Evolutionary conservation across 2,329 filamentous ascomycete species (phyloP), one percentile per base, ranked within the genome.

Genomic region (Fusarium napiforme): DNA sequence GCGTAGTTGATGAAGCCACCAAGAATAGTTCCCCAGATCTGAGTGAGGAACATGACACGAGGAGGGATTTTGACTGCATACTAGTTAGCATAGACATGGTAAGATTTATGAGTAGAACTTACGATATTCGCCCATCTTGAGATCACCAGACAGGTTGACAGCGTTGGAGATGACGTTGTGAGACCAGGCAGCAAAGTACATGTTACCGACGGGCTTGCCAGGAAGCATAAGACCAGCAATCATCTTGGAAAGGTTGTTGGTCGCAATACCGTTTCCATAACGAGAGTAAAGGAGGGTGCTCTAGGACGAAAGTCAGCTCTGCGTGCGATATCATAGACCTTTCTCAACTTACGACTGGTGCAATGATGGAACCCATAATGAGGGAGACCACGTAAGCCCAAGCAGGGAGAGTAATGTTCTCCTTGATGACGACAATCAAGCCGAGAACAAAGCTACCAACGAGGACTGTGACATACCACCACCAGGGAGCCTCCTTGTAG

Each of bases 101-200:
- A n/a, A 18, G 0, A 18, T 18, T n/a, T 4, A 18, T 4, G 7
- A 7, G 19, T 40, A 2, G 8, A 7, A 81, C 84, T 58, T 79
- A 87, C 86, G 83, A 57, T 90, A 90, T 80, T 90, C 86, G 26
- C 88, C 88, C 83, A 89, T 84, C 79, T 90, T 90, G 30, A 90
- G 77, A 69, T 89, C 87, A 52, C 84, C 86, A 42, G 82, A 86
- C 11, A 90, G 79, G 60, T 81, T 85, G 49, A 90, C 85, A 0
- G 83, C 80, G 56, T 87, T 87, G 5, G 63, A 18, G 55, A 90
- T 89, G 55, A 89, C 86, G 42, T 86, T 88, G 78, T 90, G 88
- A 2, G 87, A 89, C 87, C 87, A 90, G 16, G 85, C 85, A 12
- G 87, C 85, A 75, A 89, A 89, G 77, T 89, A 89, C 85, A 89